Base-by-base conservation (phyloP, 1,284 basidiomycete genomes). In the Naganishia sp. region DNA sequence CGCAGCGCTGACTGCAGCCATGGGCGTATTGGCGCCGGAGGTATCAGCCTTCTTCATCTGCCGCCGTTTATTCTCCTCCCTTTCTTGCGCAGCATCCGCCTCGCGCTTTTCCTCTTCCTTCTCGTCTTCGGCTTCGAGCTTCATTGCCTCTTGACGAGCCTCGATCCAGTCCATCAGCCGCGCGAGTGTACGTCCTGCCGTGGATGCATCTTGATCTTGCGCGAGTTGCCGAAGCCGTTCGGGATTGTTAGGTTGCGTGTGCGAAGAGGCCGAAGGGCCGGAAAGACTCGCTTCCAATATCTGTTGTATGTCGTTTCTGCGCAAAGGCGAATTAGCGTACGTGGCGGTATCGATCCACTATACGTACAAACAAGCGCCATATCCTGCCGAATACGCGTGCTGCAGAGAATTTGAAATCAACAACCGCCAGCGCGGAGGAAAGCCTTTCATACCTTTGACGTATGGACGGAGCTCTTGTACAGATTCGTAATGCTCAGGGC, bases 91-190 rank as follows among this genome's bases (percentile, higher is more conserved):
- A 17, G 64, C 54, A 50, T 60, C 64, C n/a, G 63, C 55, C 31
- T 65, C 63, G n/a, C 54, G 51, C 52, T 65, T 49, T 54, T 65
- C 55, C 46, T 67, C 67, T 13, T 69, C 69, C 10, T 52, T 63
- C 32, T 70, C 71, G n/a, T 72, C 71, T 55, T 72, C 71, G 15
- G 63, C 67, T 51, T 72, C 68, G 25, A 69, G 63, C 52, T 69
- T 60, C 47, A 72, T 61, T 10, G 71, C 67, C 54, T 72, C 67
- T 72, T 80, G 76, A 55, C 80, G 67, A 1, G 79, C 79, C 67
- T 81, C 80, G 13, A 76, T 75, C 80, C 80, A 81, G 62, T 81
- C 80, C 78, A 81, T 80, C 50, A 80, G 69, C 11, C 80, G 67
- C 1, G 74, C 76, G 46, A 81, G 71, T 2, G 77, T 75, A 52